These are phyloP conservation scores for Cucumis cinereus DNA, from an alignment of 306 rosid genomes.

Conservation along the genomic window DNA sequence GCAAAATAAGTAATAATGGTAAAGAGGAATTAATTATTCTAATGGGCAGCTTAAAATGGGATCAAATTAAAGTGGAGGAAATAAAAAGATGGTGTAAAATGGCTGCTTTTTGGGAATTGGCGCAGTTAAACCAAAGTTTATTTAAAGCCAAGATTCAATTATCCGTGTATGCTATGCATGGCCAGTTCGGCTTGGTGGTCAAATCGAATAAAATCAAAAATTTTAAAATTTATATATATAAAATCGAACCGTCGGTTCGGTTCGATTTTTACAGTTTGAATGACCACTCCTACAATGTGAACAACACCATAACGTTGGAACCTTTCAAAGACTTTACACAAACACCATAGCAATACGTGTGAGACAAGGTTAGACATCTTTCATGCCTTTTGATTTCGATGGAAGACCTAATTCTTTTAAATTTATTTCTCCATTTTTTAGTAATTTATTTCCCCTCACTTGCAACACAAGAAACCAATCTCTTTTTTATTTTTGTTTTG, in stretches of 20 bases:
- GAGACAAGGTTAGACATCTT: neutral
- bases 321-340: neutral
- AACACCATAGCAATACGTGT: neutral
- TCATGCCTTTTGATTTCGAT: neutral
- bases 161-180: too few species aligned
- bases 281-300: too few species aligned
- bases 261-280: too few species aligned
- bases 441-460: neutral
- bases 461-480: neutral
- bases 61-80: neutral
- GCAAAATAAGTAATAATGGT: neutral
- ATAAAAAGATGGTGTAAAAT: neutral
- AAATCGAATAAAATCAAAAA: too few species aligned
- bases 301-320: neutral
- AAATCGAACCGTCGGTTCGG: too few species aligned
- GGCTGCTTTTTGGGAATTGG: neutral
- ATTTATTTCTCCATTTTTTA: neutral
- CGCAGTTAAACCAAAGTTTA: neutral
- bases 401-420: neutral
- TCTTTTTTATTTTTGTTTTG: too few species aligned
- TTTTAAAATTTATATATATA: too few species aligned
- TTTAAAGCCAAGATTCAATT: neutral
- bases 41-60: neutral
- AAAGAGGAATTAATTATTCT: neutral
- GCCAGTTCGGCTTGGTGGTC: too few species aligned